Conservation (phyloP, 768 basidiomycete species). For the Amyloporia xantha region DNA sequence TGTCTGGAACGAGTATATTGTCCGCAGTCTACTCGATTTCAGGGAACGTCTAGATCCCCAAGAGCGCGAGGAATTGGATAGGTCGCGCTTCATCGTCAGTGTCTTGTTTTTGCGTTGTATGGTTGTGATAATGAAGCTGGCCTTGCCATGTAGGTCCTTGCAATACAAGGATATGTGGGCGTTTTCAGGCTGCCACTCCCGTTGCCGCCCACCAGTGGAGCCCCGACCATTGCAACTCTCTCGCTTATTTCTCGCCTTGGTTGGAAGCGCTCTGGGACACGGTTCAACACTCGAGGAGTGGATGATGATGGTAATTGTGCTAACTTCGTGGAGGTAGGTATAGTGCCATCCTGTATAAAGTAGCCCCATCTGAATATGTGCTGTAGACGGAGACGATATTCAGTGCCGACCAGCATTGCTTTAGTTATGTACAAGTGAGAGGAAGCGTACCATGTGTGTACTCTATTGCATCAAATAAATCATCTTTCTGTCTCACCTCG, state of each 20-base stretch:
- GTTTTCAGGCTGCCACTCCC: constrained; percentile 73
- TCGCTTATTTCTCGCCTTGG: constrained; percentile 83
- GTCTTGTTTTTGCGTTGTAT: background rate
- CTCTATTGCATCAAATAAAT: constrained; percentile 3
- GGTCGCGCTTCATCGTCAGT: constrained; percentile 78
- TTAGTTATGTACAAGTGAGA: constrained; percentile 91
- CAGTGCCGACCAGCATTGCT: constrained; percentile 78
- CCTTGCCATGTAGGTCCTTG: constrained; percentile 50
- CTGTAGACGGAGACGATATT: constrained; percentile 84
- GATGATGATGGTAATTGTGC: constrained; percentile 94
- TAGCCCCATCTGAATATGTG: constrained; percentile 3
- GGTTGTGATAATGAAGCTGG: no score
- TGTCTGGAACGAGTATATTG: constrained; percentile 93
- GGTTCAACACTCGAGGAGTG: constrained; percentile 95
- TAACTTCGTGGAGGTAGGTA: constrained; percentile 87
- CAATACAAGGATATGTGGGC: constrained; percentile 92
- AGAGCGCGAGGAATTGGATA: constrained; percentile 72
- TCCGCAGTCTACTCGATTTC: constrained; percentile 84
- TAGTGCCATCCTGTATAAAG: background rate
- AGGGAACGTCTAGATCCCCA: constrained; percentile 64
- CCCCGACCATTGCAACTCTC: constrained; percentile 66
- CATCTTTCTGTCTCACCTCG: background rate
- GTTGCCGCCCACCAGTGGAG: constrained; percentile 67
- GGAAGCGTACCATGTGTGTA: constrained; percentile 91
- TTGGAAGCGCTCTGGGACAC: constrained; percentile 93